phyloP scores from a whole-genome alignment of 2,329 filamentous ascomycete genomes.

The Cordyceps militaris region DNA sequence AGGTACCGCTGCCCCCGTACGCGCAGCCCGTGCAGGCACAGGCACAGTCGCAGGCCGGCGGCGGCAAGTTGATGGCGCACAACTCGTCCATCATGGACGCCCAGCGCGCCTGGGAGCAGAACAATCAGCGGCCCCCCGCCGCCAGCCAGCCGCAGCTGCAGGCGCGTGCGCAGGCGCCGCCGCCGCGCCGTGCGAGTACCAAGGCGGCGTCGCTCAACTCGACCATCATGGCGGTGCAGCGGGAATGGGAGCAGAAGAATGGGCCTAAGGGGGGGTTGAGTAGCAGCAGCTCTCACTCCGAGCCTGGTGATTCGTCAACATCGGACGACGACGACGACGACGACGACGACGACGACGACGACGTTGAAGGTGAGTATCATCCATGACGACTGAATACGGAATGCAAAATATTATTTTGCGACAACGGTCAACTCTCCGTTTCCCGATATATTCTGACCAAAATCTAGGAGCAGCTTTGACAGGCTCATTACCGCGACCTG shows the following conservation, averaged over 20 bases:
- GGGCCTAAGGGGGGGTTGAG: not conserved
- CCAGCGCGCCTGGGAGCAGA: constrained; percentile 25
- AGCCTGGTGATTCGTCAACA: not conserved
- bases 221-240: constrained; percentile 24
- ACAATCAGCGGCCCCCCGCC: not conserved
- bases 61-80: constrained; percentile 4
- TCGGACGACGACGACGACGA: too few relatives aligned
- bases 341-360: too few relatives aligned
- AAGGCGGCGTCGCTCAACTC: constrained; percentile 10
- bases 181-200: too few relatives aligned
- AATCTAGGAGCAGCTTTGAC: not conserved
- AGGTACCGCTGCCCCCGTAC: not conserved
- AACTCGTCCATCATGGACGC: constrained; percentile 21
- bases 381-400: not conserved
- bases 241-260: constrained; percentile 22
- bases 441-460: not conserved
- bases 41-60: not conserved
- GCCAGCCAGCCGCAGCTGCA: too few relatives aligned
- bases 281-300: not conserved
- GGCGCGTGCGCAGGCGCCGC: not conserved
- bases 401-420: too few relatives aligned
- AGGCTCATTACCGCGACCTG: not conserved
- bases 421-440: too few relatives aligned
- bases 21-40: not conserved
- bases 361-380: not conserved